These are phyloP conservation scores for Avicennia marina DNA, from an alignment of 257 asterid genomes.

Conservation along the genomic window DNA sequence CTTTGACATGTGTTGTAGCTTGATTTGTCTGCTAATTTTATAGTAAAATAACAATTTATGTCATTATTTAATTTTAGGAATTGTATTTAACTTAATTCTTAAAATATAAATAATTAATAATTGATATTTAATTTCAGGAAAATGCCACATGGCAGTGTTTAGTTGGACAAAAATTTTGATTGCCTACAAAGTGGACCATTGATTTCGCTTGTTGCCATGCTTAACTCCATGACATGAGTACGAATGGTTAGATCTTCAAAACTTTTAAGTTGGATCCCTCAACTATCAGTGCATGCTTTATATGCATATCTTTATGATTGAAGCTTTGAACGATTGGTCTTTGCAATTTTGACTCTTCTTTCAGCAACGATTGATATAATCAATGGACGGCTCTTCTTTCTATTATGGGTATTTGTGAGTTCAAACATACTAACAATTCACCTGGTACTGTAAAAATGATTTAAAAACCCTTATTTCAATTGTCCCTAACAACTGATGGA, in stretches of 20 bases:
- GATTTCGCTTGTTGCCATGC: not conserved
- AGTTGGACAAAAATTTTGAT: no score
- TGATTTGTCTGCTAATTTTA: no score
- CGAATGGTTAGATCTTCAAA: not conserved
- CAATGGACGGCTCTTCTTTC: not conserved
- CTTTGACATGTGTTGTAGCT: no score
- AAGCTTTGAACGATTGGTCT: not conserved
- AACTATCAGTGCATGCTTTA: not conserved
- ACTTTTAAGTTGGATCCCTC: not conserved
- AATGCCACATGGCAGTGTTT: no score
- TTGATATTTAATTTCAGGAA: no score
- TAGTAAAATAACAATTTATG: no score
- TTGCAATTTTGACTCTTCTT: not conserved
- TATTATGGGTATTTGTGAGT: not conserved
- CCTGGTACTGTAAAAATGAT: not conserved
- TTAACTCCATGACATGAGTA: not conserved
- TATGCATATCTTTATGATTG: not conserved
- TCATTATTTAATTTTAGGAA: no score
- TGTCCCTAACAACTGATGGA: not conserved
- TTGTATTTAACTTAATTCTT: no score
- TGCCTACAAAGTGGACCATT: not conserved
- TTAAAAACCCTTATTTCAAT: not conserved
- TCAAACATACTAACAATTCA: not conserved
- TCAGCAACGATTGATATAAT: not conserved
- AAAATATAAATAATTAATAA: no score